Conservation (phyloP, 371 early-diverging fungal genomes). For the Mucor irregularis region DNA sequence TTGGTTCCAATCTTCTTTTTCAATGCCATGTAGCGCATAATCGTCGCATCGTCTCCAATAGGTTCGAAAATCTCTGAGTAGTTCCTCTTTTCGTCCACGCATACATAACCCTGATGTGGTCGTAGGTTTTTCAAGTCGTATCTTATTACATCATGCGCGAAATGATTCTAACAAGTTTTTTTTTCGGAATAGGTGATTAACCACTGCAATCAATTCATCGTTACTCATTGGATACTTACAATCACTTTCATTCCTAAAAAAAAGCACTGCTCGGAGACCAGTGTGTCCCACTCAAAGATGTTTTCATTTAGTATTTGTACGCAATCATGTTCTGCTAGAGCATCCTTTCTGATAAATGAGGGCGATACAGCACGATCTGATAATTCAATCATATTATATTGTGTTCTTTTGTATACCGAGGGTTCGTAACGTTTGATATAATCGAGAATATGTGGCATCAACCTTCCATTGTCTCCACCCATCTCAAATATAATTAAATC, state of each 20-base stretch:
- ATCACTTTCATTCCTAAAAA: slow-evolving; percentile 88
- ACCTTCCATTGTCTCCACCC: slow-evolving; percentile 86
- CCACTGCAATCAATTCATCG: no score
- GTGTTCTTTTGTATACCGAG: slow-evolving; percentile 68
- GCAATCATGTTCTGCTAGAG: slow-evolving; percentile 42
- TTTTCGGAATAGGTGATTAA: background rate
- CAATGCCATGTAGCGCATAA: slow-evolving; percentile 64
- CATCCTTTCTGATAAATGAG: slow-evolving; percentile 8
- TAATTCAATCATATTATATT: slow-evolving; percentile 83
- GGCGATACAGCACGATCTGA: slow-evolving; percentile 31
- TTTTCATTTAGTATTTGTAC: slow-evolving; percentile 78
- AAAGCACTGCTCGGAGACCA: slow-evolving; percentile 74
- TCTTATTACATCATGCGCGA: slow-evolving; percentile 89
- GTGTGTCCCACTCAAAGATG: slow-evolving; percentile 82
- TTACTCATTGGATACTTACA: slow-evolving; percentile 59
- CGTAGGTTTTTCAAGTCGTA: slow-evolving; percentile 67
- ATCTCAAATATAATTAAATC: slow-evolving; percentile 87
- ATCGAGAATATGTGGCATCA: slow-evolving; percentile 88
- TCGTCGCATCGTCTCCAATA: slow-evolving; percentile 65
- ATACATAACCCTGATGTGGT: slow-evolving; percentile 78
- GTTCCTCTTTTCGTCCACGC: slow-evolving; percentile 73
- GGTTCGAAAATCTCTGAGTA: slow-evolving; percentile 80
- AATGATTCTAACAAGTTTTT: slow-evolving; percentile 67
- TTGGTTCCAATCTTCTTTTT: slow-evolving; percentile 58
- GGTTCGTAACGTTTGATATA: slow-evolving; percentile 75